Conservation (phyloP, 2,329 filamentous ascomycete genomes). For the Colletotrichum incanum region DNA sequence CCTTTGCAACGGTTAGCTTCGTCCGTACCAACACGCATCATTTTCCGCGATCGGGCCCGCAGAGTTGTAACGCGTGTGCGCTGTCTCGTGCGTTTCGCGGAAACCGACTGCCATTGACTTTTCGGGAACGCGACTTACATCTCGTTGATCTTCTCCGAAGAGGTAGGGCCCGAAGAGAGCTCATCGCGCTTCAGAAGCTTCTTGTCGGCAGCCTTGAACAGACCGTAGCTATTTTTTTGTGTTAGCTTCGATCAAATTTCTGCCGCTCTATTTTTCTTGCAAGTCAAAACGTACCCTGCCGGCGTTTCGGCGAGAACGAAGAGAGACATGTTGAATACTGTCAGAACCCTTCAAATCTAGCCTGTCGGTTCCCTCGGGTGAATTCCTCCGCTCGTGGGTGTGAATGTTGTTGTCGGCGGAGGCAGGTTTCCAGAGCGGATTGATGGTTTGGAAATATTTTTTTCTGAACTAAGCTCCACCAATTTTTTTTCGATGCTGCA, state of each 20-base stretch:
- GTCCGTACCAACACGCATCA: background rate
- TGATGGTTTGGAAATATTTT: conserved; percentile 55
- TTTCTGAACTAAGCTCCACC: conserved; percentile 58
- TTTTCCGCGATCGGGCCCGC: background rate
- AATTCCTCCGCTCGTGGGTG: conserved; percentile 54
- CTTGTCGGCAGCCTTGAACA: conserved; percentile 99
- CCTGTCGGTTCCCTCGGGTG: conserved; percentile 42
- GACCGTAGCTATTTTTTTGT: conserved; percentile 81
- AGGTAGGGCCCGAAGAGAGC: conserved; percentile 80
- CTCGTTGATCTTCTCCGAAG: conserved; percentile 87
- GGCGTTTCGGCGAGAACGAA: conserved; percentile 96
- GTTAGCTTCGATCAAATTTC: conserved; percentile 25
- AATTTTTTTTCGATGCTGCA: conserved; percentile 57
- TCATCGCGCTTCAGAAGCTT: conserved; percentile 94
- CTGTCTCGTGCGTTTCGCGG: conserved; percentile 18
- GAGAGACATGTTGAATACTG: conserved; percentile 78
- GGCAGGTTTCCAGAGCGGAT: conserved; percentile 48
- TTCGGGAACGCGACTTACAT: conserved; percentile 72
- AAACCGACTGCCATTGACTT: conserved; percentile 19
- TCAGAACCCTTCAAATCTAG: conserved; percentile 41
- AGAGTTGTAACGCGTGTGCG: conserved; percentile 11
- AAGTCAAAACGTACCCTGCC: conserved; percentile 73
- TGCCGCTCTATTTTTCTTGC: background rate
- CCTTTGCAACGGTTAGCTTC: conserved; percentile 60
- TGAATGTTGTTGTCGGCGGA: conserved; percentile 55